Evolutionary conservation across 73 alveolate genomes (phyloP).

Genomic region (Paramecium tetraurelia): DNA sequence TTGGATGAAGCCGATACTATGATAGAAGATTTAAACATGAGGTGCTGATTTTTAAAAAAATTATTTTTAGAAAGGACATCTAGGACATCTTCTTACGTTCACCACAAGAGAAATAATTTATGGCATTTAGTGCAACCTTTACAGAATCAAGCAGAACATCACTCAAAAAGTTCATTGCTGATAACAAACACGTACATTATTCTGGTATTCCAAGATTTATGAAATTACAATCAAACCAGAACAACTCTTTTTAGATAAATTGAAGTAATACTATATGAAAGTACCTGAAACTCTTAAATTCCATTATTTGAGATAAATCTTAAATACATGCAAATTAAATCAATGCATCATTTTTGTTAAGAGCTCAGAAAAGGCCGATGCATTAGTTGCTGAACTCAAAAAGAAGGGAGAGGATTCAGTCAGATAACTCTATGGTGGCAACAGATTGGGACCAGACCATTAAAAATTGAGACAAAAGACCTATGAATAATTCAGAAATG

Average conservation of each 20-base stretch:
- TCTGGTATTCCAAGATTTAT: neutral
- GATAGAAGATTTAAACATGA: constrained; percentile 55
- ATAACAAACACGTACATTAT: constrained; percentile 23
- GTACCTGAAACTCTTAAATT: constrained; percentile 96
- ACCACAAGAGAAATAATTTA: constrained; percentile 98
- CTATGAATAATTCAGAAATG: constrained; percentile 81
- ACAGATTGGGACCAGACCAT: neutral
- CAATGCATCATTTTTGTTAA: constrained; percentile 59
- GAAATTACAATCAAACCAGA: constrained; percentile 45
- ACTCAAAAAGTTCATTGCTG: constrained; percentile 91
- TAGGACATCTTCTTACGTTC: constrained; percentile 96
- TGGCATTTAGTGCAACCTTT: constrained; percentile 99
- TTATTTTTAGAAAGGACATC: constrained; percentile 96
- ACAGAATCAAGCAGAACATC: constrained; percentile 88
- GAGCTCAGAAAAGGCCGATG: constrained; percentile 55
- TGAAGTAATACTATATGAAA: constrained; percentile 97
- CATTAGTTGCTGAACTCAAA: constrained; percentile 16
- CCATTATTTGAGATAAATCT: constrained; percentile 63
- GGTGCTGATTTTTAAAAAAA: constrained; percentile 62
- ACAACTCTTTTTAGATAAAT: constrained; percentile 96
- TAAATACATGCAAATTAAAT: constrained; percentile 53
- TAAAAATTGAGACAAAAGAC: constrained; percentile 31
- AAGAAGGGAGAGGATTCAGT: constrained; percentile 48
- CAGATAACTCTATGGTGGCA: constrained; percentile 30
- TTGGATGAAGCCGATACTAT: constrained; percentile 60